A percentile compares a stretch with the other conserved stretches of the same genome.
Conservation (phyloP, 2,329 filamentous ascomycete species). For the Ophiostoma himal-ulmi region DNA sequence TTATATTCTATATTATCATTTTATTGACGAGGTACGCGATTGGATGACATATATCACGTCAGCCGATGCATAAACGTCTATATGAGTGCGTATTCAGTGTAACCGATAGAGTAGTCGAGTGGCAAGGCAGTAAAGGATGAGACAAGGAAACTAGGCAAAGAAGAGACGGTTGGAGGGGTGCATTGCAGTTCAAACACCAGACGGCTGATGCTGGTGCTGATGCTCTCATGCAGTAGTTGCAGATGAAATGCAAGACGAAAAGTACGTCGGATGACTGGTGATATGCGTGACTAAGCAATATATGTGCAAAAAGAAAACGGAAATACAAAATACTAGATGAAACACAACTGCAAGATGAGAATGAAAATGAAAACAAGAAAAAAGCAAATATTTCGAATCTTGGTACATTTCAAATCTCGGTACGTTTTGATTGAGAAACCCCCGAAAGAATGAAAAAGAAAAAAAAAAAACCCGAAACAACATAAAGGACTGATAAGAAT, state of each 20-base stretch:
- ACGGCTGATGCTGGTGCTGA: not conserved
- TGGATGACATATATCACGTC: constrained; percentile 7
- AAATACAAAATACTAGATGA: no score
- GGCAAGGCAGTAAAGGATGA: not conserved
- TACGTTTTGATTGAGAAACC: no score
- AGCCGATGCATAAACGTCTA: not conserved
- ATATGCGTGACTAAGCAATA: no score
- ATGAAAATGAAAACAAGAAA: no score
- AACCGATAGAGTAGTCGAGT: not conserved
- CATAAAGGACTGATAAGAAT: not conserved
- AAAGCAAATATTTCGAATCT: no score
- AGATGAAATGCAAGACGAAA: no score
- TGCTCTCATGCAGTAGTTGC: no score
- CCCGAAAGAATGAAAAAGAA: no score
- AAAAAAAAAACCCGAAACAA: not conserved
- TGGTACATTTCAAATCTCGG: no score
- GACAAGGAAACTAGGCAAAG: not conserved
- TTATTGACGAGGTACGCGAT: not conserved
- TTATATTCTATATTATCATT: not conserved
- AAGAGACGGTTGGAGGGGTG: not conserved
- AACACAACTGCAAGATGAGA: no score
- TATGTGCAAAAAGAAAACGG: no score
- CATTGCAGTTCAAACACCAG: not conserved
- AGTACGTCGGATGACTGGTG: no score
- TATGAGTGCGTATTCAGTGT: not conserved